Conservation (phyloP, 441 rosid genomes). For the Adansonia rubrostipa region DNA sequence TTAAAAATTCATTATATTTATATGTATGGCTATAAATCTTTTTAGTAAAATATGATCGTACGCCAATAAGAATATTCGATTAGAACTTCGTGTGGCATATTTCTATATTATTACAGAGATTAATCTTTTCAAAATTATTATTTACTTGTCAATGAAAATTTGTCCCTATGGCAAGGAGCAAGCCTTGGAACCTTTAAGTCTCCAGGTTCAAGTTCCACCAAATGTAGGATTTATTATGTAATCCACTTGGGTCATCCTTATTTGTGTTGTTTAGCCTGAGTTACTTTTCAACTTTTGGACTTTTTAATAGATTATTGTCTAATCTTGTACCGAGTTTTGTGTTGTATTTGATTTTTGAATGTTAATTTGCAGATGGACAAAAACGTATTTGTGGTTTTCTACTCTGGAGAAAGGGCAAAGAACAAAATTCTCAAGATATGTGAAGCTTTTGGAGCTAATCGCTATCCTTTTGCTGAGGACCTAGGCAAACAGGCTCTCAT, state of each 20-base stretch:
- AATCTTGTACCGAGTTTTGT: slow-evolving; percentile 22
- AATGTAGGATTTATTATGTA: not conserved
- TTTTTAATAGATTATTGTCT: slow-evolving; percentile 12
- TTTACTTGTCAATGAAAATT: not conserved
- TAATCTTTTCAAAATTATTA: no score
- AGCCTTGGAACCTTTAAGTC: not conserved
- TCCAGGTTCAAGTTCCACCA: not conserved
- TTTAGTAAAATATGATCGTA: no score
- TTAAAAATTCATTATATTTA: no score
- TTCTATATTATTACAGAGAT: no score
- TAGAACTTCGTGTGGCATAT: no score
- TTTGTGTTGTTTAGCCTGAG: slow-evolving; percentile 8
- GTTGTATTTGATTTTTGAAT: slow-evolving; percentile 33
- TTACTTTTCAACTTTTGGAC: slow-evolving; percentile 16
- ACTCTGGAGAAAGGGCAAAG: slow-evolving; percentile 86
- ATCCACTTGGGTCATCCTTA: slow-evolving; percentile 15
- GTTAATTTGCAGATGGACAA: slow-evolving; percentile 73
- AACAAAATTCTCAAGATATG: slow-evolving; percentile 84
- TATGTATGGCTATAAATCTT: no score
- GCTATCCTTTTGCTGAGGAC: slow-evolving; percentile 85
- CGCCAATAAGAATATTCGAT: no score
- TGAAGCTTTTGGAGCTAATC: slow-evolving; percentile 96
- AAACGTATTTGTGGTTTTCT: slow-evolving; percentile 81
- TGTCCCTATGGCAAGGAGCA: not conserved
- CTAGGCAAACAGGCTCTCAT: slow-evolving; percentile 65